Base-by-base conservation (phyloP, 495 filamentous ascomycete genomes). In the Penicillium macrosclerotiorum region DNA sequence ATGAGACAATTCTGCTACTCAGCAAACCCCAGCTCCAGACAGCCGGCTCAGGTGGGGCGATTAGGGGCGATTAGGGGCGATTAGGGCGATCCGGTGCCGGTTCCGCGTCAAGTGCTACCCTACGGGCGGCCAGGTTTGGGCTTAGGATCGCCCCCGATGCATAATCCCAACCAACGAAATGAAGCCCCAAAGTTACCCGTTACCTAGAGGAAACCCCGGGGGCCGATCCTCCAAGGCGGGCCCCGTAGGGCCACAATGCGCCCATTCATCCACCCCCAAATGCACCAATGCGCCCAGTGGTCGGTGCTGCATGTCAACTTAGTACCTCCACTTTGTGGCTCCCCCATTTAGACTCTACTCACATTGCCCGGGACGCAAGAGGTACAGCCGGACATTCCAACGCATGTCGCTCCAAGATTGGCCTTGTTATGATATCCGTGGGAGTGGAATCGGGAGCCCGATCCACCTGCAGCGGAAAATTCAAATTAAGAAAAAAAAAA, bases 311-410 rank as follows among this genome's bases (percentile, higher is more conserved):
- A 55, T 46, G 52, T 50, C 46, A 55, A 45, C 24, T n/a, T n/a
- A n/a, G n/a, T n/a, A n/a, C n/a, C n/a, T n/a, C n/a, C n/a, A n/a
- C n/a, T n/a, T n/a, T n/a, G n/a, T n/a, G n/a, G n/a, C n/a, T n/a
- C 14, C 19, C 27, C 8, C 20, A 20, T 49, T 52, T 57, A 52
- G 49, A 55, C 54, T 57, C 49, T 52, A 49, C 45, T 57, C 54
- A 57, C 54, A 57, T 57, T 52, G 49, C 45, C 25, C 54, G 54
- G 54, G 39, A 52, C 24, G 45, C 37, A 49, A 27, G 24, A 52
- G 54, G 38, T 37, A 40, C 45, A 52, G 54, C 54, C 54, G 54
- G 31, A 30, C 54, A 57, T 57, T 52, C 54, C 48, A 47, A 34
- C 13, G 25, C 11, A 24, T 18, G 14, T 12, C n/a, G n/a, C 5